Conservation (phyloP, 495 filamentous ascomycete species). For the Cudoniella acicularis region DNA sequence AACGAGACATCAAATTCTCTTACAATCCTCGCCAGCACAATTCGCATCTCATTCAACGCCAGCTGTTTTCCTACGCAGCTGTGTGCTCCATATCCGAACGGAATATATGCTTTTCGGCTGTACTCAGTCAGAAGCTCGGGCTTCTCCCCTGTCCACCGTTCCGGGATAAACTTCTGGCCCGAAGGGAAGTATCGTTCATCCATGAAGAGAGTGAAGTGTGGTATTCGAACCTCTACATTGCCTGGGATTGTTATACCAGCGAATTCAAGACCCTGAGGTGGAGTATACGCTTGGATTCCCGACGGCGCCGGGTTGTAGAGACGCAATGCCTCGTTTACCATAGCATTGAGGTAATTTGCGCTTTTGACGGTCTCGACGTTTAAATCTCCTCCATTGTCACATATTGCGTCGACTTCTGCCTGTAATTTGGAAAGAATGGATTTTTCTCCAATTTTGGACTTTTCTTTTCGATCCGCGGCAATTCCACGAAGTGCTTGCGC, state of each 20-base stretch:
- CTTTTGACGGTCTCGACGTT: slow-evolving; percentile 8
- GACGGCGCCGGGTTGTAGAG: slow-evolving; percentile 39
- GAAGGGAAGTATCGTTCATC: slow-evolving; percentile 38
- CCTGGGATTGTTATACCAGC: slow-evolving; percentile 48
- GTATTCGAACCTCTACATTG: slow-evolving; percentile 26
- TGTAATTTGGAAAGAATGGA: slow-evolving; percentile 6
- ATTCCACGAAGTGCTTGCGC: slow-evolving; percentile 3
- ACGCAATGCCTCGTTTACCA: slow-evolving; percentile 52
- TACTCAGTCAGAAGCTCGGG: slow-evolving; percentile 39
- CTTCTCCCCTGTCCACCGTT: slow-evolving; percentile 45
- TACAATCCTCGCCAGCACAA: slow-evolving; percentile 39
- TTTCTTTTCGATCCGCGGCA: background rate
- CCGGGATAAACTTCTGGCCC: slow-evolving; percentile 45
- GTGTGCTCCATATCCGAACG: slow-evolving; percentile 45
- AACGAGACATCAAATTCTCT: slow-evolving; percentile 40
- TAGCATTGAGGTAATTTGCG: slow-evolving; percentile 37
- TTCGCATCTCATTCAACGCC: slow-evolving; percentile 46
- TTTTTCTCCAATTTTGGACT: background rate
- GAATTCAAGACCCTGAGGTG: slow-evolving; percentile 41
- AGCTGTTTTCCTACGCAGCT: slow-evolving; percentile 50
- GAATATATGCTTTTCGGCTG: slow-evolving; percentile 40
- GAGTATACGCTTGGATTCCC: slow-evolving; percentile 26
- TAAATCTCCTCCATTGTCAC: background rate
- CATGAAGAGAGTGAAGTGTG: slow-evolving; percentile 32
- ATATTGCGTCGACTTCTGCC: slow-evolving; percentile 1